These are phyloP conservation scores for Epicoccum sorghinum DNA, from an alignment of 2,329 filamentous ascomycete species.

Conservation along the genomic window DNA sequence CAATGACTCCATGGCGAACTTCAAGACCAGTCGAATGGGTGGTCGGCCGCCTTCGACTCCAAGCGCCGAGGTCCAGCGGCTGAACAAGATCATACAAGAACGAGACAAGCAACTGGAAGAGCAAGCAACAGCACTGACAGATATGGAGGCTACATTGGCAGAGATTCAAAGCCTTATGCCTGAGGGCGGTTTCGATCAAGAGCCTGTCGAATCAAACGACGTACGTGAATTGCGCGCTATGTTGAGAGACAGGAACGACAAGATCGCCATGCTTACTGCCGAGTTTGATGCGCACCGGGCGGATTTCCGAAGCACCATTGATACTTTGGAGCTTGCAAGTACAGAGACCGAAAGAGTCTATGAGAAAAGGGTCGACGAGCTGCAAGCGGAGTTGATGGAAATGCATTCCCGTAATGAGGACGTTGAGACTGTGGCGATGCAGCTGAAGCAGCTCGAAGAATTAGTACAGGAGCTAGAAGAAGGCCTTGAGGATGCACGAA, in stretches of 20 bases:
- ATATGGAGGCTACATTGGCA: slow-evolving; percentile 89
- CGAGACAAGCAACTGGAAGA: slow-evolving; percentile 88
- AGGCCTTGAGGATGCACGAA: slow-evolving; percentile 89
- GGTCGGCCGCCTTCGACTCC: slow-evolving; percentile 44
- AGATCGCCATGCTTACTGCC: slow-evolving; percentile 87
- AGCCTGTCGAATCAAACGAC: slow-evolving; percentile 64
- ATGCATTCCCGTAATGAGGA: slow-evolving; percentile 83
- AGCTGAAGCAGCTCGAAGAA: slow-evolving; percentile 94
- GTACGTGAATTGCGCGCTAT: slow-evolving; percentile 77
- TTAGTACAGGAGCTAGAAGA: slow-evolving; percentile 96
- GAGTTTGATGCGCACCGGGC: slow-evolving; percentile 95
- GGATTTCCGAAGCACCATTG: slow-evolving; percentile 95
- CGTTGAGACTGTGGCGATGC: slow-evolving; percentile 86
- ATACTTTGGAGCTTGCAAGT: slow-evolving; percentile 93
- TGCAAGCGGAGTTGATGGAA: slow-evolving; percentile 83
- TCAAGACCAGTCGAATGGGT: slow-evolving; percentile 37
- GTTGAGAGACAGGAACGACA: slow-evolving; percentile 94
- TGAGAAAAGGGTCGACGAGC: slow-evolving; percentile 85
- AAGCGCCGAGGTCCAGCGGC: slow-evolving; percentile 71
- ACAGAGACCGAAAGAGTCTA: slow-evolving; percentile 96
- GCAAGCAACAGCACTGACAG: slow-evolving; percentile 78
- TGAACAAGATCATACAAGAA: slow-evolving; percentile 78
- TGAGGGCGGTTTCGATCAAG: slow-evolving; percentile 56
- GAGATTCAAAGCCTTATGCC: slow-evolving; percentile 79
- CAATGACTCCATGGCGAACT: slow-evolving; percentile 60